Conservation (phyloP, 306 rosid genomes). For the Corylus americana region DNA sequence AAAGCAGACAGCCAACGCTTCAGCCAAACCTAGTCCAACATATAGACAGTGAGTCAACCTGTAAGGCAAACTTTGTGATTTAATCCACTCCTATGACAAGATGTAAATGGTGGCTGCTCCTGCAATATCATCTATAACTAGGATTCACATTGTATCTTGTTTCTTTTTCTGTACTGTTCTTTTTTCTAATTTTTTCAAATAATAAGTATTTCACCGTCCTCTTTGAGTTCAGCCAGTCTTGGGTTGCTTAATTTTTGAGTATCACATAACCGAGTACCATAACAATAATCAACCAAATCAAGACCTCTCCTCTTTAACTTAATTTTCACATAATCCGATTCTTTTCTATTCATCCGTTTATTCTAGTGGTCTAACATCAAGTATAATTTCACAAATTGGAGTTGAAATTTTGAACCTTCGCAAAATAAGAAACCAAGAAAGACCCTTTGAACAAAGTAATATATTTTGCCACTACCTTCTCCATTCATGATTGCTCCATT, state of each 20-base stretch:
- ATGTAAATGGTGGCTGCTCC: slow-evolving; percentile 1
- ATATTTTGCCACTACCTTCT: background rate
- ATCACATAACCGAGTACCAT: background rate
- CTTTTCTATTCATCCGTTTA: background rate
- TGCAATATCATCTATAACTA: background rate
- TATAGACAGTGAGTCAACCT: background rate
- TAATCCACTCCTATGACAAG: background rate
- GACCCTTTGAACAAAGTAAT: background rate
- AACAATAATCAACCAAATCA: background rate
- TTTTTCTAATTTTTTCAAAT: background rate
- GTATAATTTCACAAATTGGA: background rate
- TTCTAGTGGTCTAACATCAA: background rate
- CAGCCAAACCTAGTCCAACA: background rate
- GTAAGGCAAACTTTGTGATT: background rate
- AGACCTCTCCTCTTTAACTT: background rate
- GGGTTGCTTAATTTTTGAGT: slow-evolving; percentile 2
- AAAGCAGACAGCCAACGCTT: background rate
- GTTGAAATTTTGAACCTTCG: background rate
- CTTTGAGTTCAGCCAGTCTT: background rate
- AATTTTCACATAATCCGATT: slow-evolving; percentile 3
- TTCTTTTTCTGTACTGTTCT: background rate
- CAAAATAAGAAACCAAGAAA: background rate
- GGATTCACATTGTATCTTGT: background rate
- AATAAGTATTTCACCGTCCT: background rate
- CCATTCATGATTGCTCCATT: background rate